Base-by-base conservation (phyloP, 306 rosid species). In the Rubus idaeus region DNA sequence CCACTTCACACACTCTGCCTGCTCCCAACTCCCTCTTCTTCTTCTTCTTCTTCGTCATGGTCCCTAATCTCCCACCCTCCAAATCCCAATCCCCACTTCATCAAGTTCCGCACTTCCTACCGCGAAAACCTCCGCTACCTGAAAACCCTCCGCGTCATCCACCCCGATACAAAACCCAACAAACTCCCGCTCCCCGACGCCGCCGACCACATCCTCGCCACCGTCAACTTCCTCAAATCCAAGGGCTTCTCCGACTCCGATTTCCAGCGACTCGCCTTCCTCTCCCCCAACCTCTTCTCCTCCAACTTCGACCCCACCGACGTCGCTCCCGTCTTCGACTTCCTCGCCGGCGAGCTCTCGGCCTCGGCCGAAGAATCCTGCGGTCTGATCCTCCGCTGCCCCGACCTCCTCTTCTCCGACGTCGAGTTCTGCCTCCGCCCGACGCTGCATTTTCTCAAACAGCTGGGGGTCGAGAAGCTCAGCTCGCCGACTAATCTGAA, bases 111-210 rank as follows among this genome's bases (percentile, higher is more conserved):
- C 18, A 91, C 97, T 8, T 56, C 88, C 57, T 83, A 92, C 88
- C 87, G 83, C 47, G 89, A 91, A 69, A 91, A 91, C 66, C 89
- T 94, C 67, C 96, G 94, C 2, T 86, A 90, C 81, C 98, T 94
- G 11, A 87, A 87, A 83, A 14, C 89, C 35, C 79, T 91, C 65
- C 79, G 89, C 77, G 45, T 94, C 37, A 75, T 94, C 79, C 56
- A 79, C 42, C 84, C 96, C 0, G 73, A 84, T 50, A 77, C 91
- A 60, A 83, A 74, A 14, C 91, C 87, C 66, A 70, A 76, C 63
- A 79, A 82, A 14, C 87, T 87, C 66, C 95, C 91, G 14, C 85
- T 77, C 10, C 91, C 96, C 9, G 89, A 84, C 78, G 82, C 84
- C 51, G 82, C 89, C 70, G 75, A 87, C 70, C 93, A 84, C 76